Evolutionary conservation across 345 rosid species (phyloP), one percentile per base, ranked within the genome.

Genomic region (Hibiscus tridactylites): DNA sequence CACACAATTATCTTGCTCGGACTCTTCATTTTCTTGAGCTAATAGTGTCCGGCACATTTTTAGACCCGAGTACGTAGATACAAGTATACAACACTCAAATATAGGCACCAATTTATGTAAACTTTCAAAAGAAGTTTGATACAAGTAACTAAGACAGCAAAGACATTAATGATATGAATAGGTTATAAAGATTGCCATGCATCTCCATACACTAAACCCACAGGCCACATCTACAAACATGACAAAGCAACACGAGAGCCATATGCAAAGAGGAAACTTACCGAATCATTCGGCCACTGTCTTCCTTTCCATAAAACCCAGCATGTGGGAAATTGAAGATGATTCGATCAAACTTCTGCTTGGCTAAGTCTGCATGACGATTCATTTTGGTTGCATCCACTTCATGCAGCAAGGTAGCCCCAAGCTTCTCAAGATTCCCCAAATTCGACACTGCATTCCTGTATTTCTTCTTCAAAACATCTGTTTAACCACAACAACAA

Each of bases 301-400:
- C 79, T 77, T 83, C 89, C 73, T 47, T 85, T 47, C 91, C 77
- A 9, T 76, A 28, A 72, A 88, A 90, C 24, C 90, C 96, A 0
- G 90, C 90, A 50, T 86, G 91, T 8, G 96, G 96, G 76, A 86
- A 90, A 80, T 79, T 82, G 69, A 74, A 82, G 71, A 88, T 76
- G 54, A 88, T 72, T 4, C 84, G 79, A 60, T 89, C 90, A 16
- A 85, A 87, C 71, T 72, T 85, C 53, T 71, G 78, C 71, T 0
- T 72, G 46, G 35, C 62, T 74, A 90, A 80, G 73, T 68, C 17
- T 6, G 78, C 39, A 57, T 82, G 80, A 44, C 42, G 42, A 31
- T 72, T 77, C 80, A 88, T 80, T 53, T 65, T 76, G 52, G 82
- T 85, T 16, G 90, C 88, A 82, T 87, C 91, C 63, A 85, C 89